Conservation (phyloP, 139 green algal genomes). For the Tetradesmus obliquus region DNA sequence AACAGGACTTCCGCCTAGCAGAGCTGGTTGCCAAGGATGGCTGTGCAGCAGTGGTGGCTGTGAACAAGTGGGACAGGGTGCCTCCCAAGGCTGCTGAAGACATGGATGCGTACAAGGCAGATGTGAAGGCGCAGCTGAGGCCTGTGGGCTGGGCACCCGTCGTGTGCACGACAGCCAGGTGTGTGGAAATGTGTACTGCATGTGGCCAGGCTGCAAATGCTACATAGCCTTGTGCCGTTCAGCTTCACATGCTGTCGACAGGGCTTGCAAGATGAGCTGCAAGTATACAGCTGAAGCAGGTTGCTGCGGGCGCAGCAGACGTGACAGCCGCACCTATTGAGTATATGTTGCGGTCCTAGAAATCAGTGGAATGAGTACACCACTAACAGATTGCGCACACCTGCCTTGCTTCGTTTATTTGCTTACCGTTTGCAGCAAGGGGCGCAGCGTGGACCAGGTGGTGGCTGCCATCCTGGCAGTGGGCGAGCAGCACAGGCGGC, state of each 20-base stretch:
- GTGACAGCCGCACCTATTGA: too few species aligned
- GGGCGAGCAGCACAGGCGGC: conserved; percentile 83
- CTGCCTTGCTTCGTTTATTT: background rate
- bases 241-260: background rate
- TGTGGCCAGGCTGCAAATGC: background rate
- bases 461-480: conserved; percentile 81
- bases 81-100: conserved; percentile 25
- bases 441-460: conserved; percentile 82
- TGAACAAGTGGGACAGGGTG: conserved; percentile 99
- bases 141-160: conserved; percentile 88
- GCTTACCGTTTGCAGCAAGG: conserved; percentile 36
- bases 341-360: too few species aligned
- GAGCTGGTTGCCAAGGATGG: conserved; percentile 80
- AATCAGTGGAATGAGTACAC: too few species aligned
- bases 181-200: background rate
- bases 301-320: too few species aligned
- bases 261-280: too few species aligned
- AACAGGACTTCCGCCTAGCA: conserved; percentile 75
- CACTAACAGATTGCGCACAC: background rate
- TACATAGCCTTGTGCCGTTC: background rate
- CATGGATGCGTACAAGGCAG: conserved; percentile 57
- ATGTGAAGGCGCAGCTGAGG: conserved; percentile 83
- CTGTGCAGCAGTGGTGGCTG: conserved; percentile 89
- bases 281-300: too few species aligned
- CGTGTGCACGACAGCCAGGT: conserved; percentile 87